Percentiles rank a stretch among this genome's conserved stretches.
These are phyloP conservation scores for Candida ipomoeae DNA, from an alignment of 805 yeast species.

Conservation along the genomic window DNA sequence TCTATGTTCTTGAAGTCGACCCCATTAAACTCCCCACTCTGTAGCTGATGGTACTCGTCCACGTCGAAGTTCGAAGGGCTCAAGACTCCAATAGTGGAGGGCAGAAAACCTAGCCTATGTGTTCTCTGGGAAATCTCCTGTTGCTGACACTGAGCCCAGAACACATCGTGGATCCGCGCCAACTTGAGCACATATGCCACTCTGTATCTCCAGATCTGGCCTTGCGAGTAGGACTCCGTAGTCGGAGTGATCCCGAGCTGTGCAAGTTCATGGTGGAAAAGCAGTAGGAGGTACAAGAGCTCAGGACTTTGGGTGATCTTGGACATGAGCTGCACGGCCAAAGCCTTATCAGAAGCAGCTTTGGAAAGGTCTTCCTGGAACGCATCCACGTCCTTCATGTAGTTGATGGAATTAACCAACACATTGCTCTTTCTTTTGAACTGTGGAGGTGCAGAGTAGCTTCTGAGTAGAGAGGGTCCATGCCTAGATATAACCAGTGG, in stretches of 20 bases:
- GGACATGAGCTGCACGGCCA: slow-evolving; percentile 23
- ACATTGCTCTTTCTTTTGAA: slow-evolving; percentile 10
- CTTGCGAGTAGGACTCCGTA: slow-evolving; percentile 7
- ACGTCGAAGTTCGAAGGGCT: slow-evolving; percentile 36
- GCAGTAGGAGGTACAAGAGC: slow-evolving; percentile 26
- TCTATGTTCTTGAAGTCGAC: slow-evolving; percentile 22
- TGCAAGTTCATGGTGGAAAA: slow-evolving; percentile 30
- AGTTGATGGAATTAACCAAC: slow-evolving; percentile 20
- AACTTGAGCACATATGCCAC: slow-evolving; percentile 22
- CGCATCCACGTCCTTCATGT: slow-evolving; percentile 27
- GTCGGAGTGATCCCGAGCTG: slow-evolving; percentile 24
- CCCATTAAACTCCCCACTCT: slow-evolving; percentile 24
- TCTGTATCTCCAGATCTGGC: slow-evolving; percentile 18
- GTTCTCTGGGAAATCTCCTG: slow-evolving; percentile 28
- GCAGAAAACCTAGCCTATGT: slow-evolving; percentile 25
- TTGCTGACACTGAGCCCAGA: slow-evolving; percentile 35
- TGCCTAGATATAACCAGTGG: background rate
- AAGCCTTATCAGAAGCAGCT: slow-evolving; percentile 17
- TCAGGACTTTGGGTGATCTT: slow-evolving; percentile 25
- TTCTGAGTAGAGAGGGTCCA: background rate
- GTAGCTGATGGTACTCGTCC: slow-evolving; percentile 24
- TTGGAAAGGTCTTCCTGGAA: slow-evolving; percentile 20
- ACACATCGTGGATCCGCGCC: slow-evolving; percentile 26
- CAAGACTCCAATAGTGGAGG: slow-evolving; percentile 30
- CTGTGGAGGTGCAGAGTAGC: slow-evolving; percentile 12